A percentile compares a stretch with the other conserved stretches of the same genome.
Evolutionary conservation across 352 stramenopile genomes (phyloP).

Genomic region (Globisporangium sylvaticum): DNA sequence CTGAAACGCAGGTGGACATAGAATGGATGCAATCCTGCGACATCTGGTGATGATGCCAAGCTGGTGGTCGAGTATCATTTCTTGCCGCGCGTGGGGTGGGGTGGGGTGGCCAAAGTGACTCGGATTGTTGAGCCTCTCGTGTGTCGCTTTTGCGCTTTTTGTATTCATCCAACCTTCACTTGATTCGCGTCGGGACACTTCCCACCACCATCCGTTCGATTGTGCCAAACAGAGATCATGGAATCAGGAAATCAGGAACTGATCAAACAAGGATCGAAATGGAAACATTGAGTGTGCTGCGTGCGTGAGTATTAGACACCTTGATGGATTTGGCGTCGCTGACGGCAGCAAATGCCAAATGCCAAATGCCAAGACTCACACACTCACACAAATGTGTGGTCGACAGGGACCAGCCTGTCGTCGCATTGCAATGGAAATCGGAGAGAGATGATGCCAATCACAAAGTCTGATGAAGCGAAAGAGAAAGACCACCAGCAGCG

Average conservation of each 20-base stretch:
- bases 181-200: background rate
- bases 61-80: slow-evolving; percentile 4
- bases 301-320: background rate
- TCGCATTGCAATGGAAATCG: background rate
- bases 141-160: background rate
- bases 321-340: background rate
- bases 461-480: background rate
- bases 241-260: background rate
- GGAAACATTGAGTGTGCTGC: background rate
- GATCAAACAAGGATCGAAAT: background rate
- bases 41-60: slow-evolving; percentile 2
- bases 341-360: background rate
- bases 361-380: background rate
- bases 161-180: background rate
- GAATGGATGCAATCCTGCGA: slow-evolving; percentile 6
- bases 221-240: background rate
- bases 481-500: slow-evolving; percentile 4
- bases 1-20: slow-evolving; percentile 7
- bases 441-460: background rate
- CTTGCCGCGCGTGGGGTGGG: background rate
- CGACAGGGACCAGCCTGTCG: background rate
- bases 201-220: background rate
- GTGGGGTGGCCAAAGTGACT: too few species aligned
- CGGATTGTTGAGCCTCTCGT: background rate
- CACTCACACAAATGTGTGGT: slow-evolving; percentile 3